Evolutionary conservation across 2,329 filamentous ascomycete genomes (phyloP).

Genomic region (Massarina eburnea): DNA sequence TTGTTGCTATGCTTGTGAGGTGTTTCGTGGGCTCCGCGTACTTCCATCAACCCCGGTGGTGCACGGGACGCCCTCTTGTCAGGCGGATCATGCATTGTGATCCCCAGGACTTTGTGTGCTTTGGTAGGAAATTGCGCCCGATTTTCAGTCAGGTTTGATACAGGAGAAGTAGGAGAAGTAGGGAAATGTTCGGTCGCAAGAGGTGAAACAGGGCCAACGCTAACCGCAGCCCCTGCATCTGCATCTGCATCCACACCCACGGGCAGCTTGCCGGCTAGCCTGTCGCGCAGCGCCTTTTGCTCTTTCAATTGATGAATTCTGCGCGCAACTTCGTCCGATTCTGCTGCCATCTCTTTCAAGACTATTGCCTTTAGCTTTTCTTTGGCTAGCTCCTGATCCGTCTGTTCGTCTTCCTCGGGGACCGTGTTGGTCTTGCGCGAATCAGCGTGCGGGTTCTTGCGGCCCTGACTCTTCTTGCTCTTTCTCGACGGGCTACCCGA

Average conservation of each 20-base stretch:
- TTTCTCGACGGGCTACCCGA: conserved; percentile 37
- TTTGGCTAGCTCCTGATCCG: conserved; percentile 25
- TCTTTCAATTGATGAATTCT: conserved; percentile 61
- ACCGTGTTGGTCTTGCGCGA: conserved; percentile 29
- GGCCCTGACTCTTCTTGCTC: conserved; percentile 26
- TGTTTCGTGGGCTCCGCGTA: conserved; percentile 18
- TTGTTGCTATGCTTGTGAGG: conserved; percentile 19
- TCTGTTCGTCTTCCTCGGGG: conserved; percentile 27
- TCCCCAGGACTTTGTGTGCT: conserved; percentile 46
- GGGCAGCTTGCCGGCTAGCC: conserved; percentile 37
- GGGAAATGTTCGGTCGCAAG: conserved; percentile 29
- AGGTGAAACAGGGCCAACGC: conserved; percentile 38
- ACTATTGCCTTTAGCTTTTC: conserved; percentile 35
- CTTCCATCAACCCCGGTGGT: conserved; percentile 13
- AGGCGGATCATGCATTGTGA: conserved; percentile 24
- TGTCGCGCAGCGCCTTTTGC: conserved; percentile 58
- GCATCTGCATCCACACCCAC: conserved; percentile 12
- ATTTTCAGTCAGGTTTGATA: conserved; percentile 35
- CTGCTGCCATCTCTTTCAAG: conserved; percentile 39
- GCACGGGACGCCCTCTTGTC: conserved; percentile 20
- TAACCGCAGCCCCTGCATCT: conserved; percentile 46
- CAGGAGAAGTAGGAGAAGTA: conserved; percentile 37
- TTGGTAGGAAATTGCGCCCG: conserved; percentile 38
- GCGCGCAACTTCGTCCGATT: conserved; percentile 59
- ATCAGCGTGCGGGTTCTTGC: conserved; percentile 26